phyloP scores from a whole-genome alignment of 2,329 filamentous ascomycete genomes.

The Penicillium sp. region DNA sequence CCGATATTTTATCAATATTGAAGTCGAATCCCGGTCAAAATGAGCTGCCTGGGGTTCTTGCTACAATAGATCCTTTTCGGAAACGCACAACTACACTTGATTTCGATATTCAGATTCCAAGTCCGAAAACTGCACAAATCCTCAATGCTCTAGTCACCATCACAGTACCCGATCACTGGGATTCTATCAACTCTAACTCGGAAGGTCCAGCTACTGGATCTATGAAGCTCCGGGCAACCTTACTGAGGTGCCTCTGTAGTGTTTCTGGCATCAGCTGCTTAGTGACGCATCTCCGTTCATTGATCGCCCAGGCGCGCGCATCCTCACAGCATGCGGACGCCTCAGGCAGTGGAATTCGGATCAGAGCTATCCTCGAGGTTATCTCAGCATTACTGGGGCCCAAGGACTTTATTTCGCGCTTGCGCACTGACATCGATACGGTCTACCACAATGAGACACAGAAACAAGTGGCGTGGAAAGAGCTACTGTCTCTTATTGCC shows the following conservation, averaged over 20 bases:
- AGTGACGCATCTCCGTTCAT: conserved; percentile 68
- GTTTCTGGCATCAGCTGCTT: conserved; percentile 79
- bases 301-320: conserved; percentile 49
- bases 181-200: conserved; percentile 52
- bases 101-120: conserved; percentile 66
- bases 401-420: conserved; percentile 44
- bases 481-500: conserved; percentile 62
- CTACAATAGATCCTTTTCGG: conserved; percentile 42
- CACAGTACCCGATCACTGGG: conserved; percentile 84
- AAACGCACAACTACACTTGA: conserved; percentile 25
- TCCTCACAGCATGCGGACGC: conserved; percentile 37
- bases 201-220: conserved; percentile 19
- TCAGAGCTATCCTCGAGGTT: conserved; percentile 43
- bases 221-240: conserved; percentile 42
- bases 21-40: conserved; percentile 45
- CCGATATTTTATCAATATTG: conserved; percentile 43
- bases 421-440: conserved; percentile 52
- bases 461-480: conserved; percentile 65
- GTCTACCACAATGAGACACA: conserved; percentile 49
- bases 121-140: conserved; percentile 73
- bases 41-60: conserved; percentile 37
- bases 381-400: conserved; percentile 50
- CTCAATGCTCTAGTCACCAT: conserved; percentile 74
- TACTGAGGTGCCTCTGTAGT: conserved; percentile 72
- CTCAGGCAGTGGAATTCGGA: conserved; percentile 38